Conservation (phyloP, 2,329 filamentous ascomycete genomes). For the Stylonectria norvegica region DNA sequence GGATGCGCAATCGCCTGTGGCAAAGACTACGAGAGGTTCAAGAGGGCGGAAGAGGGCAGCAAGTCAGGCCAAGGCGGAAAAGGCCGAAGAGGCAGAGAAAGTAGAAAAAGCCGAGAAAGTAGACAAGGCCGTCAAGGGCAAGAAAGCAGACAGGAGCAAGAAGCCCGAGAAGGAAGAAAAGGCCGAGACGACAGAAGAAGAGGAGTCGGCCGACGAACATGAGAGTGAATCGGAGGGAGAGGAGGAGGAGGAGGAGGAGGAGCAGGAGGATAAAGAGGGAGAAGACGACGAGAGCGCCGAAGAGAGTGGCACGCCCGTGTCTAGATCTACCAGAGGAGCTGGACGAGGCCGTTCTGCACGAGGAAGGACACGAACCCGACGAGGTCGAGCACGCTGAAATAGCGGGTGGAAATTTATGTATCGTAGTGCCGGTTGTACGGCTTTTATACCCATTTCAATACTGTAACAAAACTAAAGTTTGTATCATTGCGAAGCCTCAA, state of each 20-base stretch:
- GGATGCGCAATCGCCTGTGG: constrained; percentile 35
- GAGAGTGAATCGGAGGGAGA: constrained; percentile 32
- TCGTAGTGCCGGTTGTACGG: too few relatives aligned
- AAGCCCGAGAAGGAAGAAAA: too few relatives aligned
- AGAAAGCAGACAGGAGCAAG: constrained; percentile 5
- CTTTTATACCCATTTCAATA: too few relatives aligned
- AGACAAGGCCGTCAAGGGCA: constrained; percentile 6
- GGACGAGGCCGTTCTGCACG: constrained; percentile 30
- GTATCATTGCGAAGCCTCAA: too few relatives aligned
- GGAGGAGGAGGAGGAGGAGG: constrained; percentile 31
- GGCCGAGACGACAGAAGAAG: constrained; percentile 33
- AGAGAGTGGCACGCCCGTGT: constrained; percentile 37
- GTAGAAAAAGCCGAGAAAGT: constrained; percentile 35
- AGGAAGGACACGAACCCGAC: constrained; percentile 30
- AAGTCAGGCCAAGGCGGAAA: constrained; percentile 40
- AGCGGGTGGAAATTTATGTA: neutral
- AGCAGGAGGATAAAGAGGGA: too few relatives aligned
- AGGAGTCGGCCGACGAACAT: constrained; percentile 37
- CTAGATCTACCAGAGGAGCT: constrained; percentile 35
- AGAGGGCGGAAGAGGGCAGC: constrained; percentile 43
- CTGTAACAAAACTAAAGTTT: too few relatives aligned
- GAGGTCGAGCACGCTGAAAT: constrained; percentile 28
- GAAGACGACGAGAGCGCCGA: too few relatives aligned
- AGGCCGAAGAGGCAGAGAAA: constrained; percentile 21
- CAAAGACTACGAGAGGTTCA: constrained; percentile 40